Percentiles rank a stretch among this genome's conserved stretches.
phyloP scores from a whole-genome alignment of 2,329 filamentous ascomycete genomes.

The Blastomyces silverae region DNA sequence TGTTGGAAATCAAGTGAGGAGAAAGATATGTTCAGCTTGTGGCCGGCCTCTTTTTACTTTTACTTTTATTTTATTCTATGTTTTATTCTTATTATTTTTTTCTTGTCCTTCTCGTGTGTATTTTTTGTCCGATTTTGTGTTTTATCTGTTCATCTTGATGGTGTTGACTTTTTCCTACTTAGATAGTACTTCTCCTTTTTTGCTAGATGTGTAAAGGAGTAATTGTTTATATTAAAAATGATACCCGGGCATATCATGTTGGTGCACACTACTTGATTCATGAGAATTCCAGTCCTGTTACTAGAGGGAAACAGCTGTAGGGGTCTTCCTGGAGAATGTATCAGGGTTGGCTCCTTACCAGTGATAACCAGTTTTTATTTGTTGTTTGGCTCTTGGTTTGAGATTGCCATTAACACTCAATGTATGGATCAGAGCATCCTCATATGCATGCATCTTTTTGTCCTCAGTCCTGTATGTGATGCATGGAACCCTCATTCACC shows the following conservation, averaged over 20 bases:
- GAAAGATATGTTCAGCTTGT: neutral
- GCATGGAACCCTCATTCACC: too few relatives aligned
- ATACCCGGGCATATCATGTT: neutral
- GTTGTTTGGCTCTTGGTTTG: neutral
- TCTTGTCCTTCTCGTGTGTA: too few relatives aligned
- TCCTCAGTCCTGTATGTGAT: too few relatives aligned
- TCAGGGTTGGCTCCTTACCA: neutral
- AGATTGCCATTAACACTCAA: neutral
- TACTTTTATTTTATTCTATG: neutral
- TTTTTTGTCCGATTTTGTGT: neutral
- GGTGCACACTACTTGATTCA: neutral
- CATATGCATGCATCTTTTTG: too few relatives aligned
- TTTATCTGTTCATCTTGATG: neutral
- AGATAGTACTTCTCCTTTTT: neutral
- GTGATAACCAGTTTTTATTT: neutral
- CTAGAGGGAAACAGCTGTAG: neutral
- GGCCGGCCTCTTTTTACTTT: too few relatives aligned
- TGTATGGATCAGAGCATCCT: neutral
- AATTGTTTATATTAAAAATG: neutral
- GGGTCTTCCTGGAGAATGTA: neutral
- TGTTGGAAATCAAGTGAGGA: neutral
- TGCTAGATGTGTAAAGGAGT: neutral
- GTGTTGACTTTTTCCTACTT: neutral
- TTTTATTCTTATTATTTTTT: neutral
- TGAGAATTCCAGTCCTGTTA: neutral